Base-by-base conservation (phyloP, 352 stramenopile species). In the Phytophthora brassicae region DNA sequence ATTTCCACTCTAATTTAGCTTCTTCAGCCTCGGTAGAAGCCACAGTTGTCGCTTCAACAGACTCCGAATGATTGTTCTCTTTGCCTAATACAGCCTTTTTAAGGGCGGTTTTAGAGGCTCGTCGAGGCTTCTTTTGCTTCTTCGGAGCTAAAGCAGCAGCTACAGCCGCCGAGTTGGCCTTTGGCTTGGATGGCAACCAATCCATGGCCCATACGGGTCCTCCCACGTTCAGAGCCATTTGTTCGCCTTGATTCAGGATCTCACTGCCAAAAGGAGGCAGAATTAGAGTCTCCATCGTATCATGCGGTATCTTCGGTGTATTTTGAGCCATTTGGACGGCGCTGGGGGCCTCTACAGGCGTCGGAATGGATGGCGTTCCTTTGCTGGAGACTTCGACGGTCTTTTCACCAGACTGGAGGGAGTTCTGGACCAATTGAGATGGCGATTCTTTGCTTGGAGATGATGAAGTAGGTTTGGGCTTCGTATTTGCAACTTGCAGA, bases 141-240 rank as follows among this genome's bases (percentile, higher is more conserved):
- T 16, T 56, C 16, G 46, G 64, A 29, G 14, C 11, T 0, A 66
- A n/a, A 33, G 31, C 20, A 38, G 38, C 48, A 60, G 54, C 47
- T 4, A 60, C 39, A n/a, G 36, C 28, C 11, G 49, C 46, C 12
- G 42, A 23, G 6, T 60, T 66, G 33, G 24, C 29, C 6, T 36
- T 42, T 51, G 54, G 41, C 24, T 50, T 60, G n/a, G 70, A 69
- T 11, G 75, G 79, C 36, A 91, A 46, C 84, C 84, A 94, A 42
- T 92, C 84, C 77, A 94, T 91, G 9, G 84, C 84, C 82, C 82
- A 92, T 33, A 94, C 76, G 2, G 84, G 84, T 17, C 84, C 84
- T 19, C 84, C 84, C 0, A 77, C 81, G 52, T 94, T 92, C 14
- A 92, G 31, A 16, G 62, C 83, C 58, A 83, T 79, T 56, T 71